phyloP scores from a whole-genome alignment of 192 early-diverging fungal genomes.

The Umbelopsis ramanniana region DNA sequence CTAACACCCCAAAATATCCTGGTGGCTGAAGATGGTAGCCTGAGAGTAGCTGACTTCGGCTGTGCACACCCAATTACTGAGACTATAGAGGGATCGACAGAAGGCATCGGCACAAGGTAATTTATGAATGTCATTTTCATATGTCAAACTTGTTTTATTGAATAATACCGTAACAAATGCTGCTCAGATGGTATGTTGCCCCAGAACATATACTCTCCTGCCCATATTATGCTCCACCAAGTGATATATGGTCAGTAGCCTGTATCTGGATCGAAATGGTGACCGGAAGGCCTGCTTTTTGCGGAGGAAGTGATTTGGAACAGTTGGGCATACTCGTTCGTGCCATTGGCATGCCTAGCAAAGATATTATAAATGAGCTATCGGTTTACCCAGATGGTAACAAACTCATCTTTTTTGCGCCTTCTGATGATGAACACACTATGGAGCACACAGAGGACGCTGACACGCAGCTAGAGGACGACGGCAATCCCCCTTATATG shows the following conservation, averaged over 20 bases:
- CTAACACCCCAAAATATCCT: constrained; percentile 91
- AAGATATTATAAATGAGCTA: constrained; percentile 1
- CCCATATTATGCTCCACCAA: constrained; percentile 41
- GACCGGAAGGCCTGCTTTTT: constrained; percentile 89
- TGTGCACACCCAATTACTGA: constrained; percentile 23
- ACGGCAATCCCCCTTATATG: neutral
- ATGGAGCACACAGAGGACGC: neutral
- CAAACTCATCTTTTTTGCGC: constrained; percentile 18
- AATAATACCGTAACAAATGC: neutral
- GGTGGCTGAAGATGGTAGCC: constrained; percentile 37
- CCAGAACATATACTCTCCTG: constrained; percentile 53
- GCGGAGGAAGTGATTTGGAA: constrained; percentile 52
- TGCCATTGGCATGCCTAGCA: constrained; percentile 44
- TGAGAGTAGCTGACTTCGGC: constrained; percentile 84
- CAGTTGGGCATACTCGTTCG: constrained; percentile 51
- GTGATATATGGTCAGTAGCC: constrained; percentile 78
- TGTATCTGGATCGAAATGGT: constrained; percentile 94
- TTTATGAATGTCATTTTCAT: neutral
- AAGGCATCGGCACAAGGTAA: constrained; percentile 27
- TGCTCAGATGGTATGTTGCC: constrained; percentile 47
- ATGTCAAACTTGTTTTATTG: neutral
- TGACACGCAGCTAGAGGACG: constrained; percentile 11
- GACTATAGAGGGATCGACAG: constrained; percentile 11
- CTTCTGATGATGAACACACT: neutral
- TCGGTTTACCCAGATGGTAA: constrained; percentile 18